phyloP scores from a whole-genome alignment of 441 rosid species.

The Gossypium davidsonii region DNA sequence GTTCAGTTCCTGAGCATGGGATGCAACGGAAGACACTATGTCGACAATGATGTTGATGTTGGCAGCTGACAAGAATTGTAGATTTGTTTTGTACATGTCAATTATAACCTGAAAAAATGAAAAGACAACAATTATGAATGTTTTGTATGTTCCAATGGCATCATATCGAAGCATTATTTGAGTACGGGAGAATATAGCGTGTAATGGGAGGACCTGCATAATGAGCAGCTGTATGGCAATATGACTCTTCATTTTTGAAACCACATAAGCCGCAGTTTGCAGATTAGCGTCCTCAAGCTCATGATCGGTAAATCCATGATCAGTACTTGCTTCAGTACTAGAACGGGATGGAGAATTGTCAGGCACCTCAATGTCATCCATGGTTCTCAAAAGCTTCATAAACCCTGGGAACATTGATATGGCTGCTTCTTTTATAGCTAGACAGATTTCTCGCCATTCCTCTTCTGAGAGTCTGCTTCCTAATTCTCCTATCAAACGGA shows the following conservation, averaged over 20 bases:
- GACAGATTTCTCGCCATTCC: slow-evolving; percentile 74
- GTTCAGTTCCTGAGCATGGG: slow-evolving; percentile 67
- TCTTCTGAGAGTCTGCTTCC: slow-evolving; percentile 60
- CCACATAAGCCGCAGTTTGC: slow-evolving; percentile 75
- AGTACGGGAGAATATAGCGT: not conserved
- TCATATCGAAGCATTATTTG: not conserved
- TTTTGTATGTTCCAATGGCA: not conserved
- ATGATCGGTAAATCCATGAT: slow-evolving; percentile 45
- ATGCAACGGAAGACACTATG: slow-evolving; percentile 52
- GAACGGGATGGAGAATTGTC: slow-evolving; percentile 27
- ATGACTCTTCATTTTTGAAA: slow-evolving; percentile 79
- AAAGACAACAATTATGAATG: not conserved
- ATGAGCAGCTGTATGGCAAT: slow-evolving; percentile 71
- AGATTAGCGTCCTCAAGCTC: slow-evolving; percentile 73
- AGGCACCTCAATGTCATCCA: slow-evolving; percentile 60
- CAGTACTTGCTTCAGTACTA: slow-evolving; percentile 59
- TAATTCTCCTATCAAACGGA: slow-evolving; percentile 64
- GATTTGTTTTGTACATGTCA: slow-evolving; percentile 52
- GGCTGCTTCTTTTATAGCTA: slow-evolving; percentile 69
- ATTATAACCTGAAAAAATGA: slow-evolving; percentile 59
- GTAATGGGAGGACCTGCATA: slow-evolving; percentile 50
- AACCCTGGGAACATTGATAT: slow-evolving; percentile 60
- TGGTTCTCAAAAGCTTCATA: slow-evolving; percentile 65
- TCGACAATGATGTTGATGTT: slow-evolving; percentile 44
- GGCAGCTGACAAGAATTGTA: slow-evolving; percentile 41